Evolutionary conservation across 75 land plant species (phyloP).

Genomic region (Adiantum capillusveneris): DNA sequence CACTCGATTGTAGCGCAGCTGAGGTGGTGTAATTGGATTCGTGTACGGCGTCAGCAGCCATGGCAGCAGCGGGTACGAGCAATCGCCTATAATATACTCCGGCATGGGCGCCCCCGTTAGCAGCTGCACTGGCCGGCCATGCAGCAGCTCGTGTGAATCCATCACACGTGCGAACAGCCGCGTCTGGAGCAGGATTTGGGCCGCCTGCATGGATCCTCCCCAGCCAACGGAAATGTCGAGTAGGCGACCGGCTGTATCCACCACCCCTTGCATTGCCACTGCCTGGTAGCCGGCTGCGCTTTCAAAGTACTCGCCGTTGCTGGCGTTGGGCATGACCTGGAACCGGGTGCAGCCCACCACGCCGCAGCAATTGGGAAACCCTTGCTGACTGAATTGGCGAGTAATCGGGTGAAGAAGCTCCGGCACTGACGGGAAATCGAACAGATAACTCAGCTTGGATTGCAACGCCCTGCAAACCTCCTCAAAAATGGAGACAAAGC

Average conservation of each 20-base stretch:
- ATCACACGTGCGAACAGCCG: constrained; percentile 27
- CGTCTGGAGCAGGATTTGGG: constrained; percentile 28
- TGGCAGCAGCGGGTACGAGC: constrained; percentile 46
- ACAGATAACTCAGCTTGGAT: constrained; percentile 31
- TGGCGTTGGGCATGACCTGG: background rate
- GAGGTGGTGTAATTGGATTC: constrained; percentile 2
- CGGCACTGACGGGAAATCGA: constrained; percentile 28
- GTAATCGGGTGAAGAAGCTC: constrained; percentile 19
- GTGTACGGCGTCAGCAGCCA: constrained; percentile 69
- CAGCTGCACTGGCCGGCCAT: constrained; percentile 28
- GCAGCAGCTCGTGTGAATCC: constrained; percentile 31
- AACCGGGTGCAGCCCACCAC: constrained; percentile 44
- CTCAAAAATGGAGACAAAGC: constrained; percentile 40
- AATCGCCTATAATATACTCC: constrained; percentile 53
- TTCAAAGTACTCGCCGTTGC: constrained; percentile 12
- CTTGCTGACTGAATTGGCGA: constrained; percentile 26
- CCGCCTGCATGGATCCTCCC: constrained; percentile 37
- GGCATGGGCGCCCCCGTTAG: constrained; percentile 26
- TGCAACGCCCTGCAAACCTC: constrained; percentile 38
- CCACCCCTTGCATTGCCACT: constrained; percentile 54
- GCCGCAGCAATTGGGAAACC: constrained; percentile 68
- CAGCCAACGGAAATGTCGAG: constrained; percentile 81
- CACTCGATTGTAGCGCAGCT: constrained; percentile 38
- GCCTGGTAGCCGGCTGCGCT: constrained; percentile 9
- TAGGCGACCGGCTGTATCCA: constrained; percentile 60